These are phyloP conservation scores for Coemansia sp. DNA, from an alignment of 192 early-diverging fungal species.

Conservation along the genomic window DNA sequence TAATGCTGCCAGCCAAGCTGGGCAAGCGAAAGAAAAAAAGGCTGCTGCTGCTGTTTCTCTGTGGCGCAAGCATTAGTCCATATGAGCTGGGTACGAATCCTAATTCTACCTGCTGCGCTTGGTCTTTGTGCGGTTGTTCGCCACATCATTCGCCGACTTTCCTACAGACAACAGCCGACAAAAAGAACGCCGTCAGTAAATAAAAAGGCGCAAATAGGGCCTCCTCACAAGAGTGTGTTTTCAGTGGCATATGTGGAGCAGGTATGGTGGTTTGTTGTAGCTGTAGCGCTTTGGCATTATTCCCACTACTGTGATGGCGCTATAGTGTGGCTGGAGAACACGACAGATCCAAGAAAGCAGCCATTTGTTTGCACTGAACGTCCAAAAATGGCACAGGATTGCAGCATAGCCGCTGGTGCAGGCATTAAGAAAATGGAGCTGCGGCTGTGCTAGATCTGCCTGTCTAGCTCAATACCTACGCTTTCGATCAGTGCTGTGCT, in stretches of 20 bases:
- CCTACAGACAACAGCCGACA: neutral
- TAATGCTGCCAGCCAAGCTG: too few relatives aligned
- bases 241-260: neutral
- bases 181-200: too few relatives aligned
- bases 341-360: neutral
- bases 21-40: too few relatives aligned
- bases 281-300: too few relatives aligned
- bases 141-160: neutral
- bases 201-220: too few relatives aligned
- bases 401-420: neutral
- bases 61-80: too few relatives aligned
- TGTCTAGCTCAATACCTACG: slow-evolving; percentile 19
- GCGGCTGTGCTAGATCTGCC: neutral
- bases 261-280: too few relatives aligned
- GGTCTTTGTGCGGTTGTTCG: slow-evolving; percentile 19
- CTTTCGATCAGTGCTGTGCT: slow-evolving; percentile 38
- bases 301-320: neutral
- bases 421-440: neutral
- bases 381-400: neutral
- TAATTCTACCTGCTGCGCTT: neutral
- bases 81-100: too few relatives aligned
- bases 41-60: too few relatives aligned
- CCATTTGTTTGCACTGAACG: too few relatives aligned
- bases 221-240: too few relatives aligned
- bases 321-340: slow-evolving; percentile 7